These are phyloP conservation scores for Teratosphaeria pseudoeucalypti DNA, from an alignment of 2,329 filamentous ascomycete genomes.

Conservation along the genomic window DNA sequence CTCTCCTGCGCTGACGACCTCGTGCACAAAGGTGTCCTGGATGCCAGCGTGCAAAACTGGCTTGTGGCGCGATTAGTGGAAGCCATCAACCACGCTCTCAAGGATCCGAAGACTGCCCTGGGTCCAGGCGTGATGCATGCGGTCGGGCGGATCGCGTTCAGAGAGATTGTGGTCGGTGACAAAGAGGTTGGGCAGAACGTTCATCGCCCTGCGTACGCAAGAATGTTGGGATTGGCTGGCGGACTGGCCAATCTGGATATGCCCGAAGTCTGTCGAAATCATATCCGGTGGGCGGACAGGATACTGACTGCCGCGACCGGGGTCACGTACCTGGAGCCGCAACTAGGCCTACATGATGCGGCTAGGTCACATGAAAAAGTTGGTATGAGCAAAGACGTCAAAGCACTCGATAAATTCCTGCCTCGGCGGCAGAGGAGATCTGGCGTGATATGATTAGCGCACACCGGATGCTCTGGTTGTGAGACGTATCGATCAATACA, in stretches of 20 bases:
- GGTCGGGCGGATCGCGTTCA: conserved; percentile 8
- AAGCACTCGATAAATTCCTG: not conserved
- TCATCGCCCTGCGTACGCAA: conserved; percentile 8
- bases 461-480: not conserved
- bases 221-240: conserved; percentile 7
- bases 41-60: conserved; percentile 4
- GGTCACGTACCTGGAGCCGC: not conserved
- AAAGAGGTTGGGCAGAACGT: conserved; percentile 3
- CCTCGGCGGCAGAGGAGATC: not conserved
- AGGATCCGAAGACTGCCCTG: conserved; percentile 1
- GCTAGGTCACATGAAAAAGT: not conserved
- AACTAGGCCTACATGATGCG: not conserved
- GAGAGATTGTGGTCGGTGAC: conserved; percentile 8
- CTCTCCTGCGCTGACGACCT: conserved; percentile 6
- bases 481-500: no score
- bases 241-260: conserved; percentile 3
- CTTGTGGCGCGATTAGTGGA: conserved; percentile 2
- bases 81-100: conserved; percentile 7
- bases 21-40: conserved; percentile 1
- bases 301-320: not conserved
- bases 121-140: conserved; percentile 6
- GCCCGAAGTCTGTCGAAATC: not conserved
- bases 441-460: not conserved
- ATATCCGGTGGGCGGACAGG: not conserved
- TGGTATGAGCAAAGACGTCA: not conserved